A percentile compares a stretch with the other conserved stretches of the same genome.
These are phyloP conservation scores for Xylariales sp. DNA, from an alignment of 2,329 filamentous ascomycete genomes.

Conservation along the genomic window DNA sequence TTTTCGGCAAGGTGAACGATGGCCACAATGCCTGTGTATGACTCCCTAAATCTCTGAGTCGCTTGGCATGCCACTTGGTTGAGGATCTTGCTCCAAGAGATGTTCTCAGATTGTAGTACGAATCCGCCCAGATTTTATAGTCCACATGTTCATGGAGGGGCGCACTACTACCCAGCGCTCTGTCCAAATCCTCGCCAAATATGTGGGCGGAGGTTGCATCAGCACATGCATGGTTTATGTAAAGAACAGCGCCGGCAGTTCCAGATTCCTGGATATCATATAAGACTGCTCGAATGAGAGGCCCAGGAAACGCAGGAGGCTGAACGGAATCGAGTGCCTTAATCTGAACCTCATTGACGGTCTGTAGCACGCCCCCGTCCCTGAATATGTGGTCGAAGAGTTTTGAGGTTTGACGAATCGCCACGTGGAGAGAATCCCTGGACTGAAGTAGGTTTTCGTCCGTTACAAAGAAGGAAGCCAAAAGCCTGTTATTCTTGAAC, in stretches of 20 bases:
- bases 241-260: constrained; percentile 2
- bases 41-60: background rate
- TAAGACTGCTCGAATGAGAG: background rate
- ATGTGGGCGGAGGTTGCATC: constrained; percentile 4
- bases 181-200: constrained; percentile 3
- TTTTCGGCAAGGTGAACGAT: constrained; percentile 1
- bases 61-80: constrained; percentile 11
- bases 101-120: constrained; percentile 12
- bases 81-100: constrained; percentile 11
- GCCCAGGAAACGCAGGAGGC: constrained; percentile 1
- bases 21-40: constrained; percentile 6
- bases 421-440: constrained; percentile 4
- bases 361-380: constrained; percentile 2
- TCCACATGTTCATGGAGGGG: constrained; percentile 13
- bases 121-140: constrained; percentile 16
- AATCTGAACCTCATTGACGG: background rate
- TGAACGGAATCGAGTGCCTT: constrained; percentile 2
- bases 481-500: constrained; percentile 1
- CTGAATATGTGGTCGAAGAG: constrained; percentile 2
- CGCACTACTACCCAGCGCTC: background rate
- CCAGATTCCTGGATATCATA: constrained; percentile 7
- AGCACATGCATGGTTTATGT: constrained; percentile 4
- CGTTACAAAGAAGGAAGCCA: constrained; percentile 5
- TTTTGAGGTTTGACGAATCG: constrained; percentile 5
- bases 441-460: background rate